Conservation (phyloP, 148 eudicot genomes). For the Heliosperma pusillum region DNA sequence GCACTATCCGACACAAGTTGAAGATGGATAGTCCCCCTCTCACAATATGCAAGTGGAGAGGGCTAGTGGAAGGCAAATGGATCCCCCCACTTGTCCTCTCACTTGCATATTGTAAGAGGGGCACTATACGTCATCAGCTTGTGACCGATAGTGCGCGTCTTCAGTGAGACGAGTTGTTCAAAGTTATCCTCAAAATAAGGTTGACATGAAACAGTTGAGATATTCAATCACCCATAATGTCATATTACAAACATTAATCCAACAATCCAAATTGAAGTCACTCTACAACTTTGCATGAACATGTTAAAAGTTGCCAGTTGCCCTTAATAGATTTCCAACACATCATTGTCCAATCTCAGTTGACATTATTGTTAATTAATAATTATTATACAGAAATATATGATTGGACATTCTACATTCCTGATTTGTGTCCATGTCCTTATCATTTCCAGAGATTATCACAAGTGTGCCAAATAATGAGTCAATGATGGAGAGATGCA, state of each 20-base stretch:
- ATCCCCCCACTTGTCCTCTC: too few species aligned
- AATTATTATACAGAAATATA: neutral
- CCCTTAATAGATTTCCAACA: neutral
- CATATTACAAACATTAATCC: neutral
- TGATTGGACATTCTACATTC: neutral
- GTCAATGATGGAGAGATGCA: neutral
- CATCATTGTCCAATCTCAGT: neutral
- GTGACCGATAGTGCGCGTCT: too few species aligned
- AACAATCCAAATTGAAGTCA: neutral
- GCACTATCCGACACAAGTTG: too few species aligned
- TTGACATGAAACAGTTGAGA: neutral
- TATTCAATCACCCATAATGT: neutral
- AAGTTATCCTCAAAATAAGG: too few species aligned
- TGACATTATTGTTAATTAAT: neutral
- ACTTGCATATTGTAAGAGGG: too few species aligned
- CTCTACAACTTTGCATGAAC: conserved; percentile 4
- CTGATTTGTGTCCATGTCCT: neutral
- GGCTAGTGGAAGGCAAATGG: too few species aligned
- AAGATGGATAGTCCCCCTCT: too few species aligned
- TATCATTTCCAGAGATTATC: neutral
- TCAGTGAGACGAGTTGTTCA: too few species aligned
- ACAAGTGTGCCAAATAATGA: conserved; percentile 10
- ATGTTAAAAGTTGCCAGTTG: too few species aligned
- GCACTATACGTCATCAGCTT: too few species aligned
- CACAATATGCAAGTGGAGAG: too few species aligned